A percentile compares a stretch with the other conserved stretches of the same genome.
Conservation (phyloP, 78 protist genomes). For the Guillardia theta region DNA sequence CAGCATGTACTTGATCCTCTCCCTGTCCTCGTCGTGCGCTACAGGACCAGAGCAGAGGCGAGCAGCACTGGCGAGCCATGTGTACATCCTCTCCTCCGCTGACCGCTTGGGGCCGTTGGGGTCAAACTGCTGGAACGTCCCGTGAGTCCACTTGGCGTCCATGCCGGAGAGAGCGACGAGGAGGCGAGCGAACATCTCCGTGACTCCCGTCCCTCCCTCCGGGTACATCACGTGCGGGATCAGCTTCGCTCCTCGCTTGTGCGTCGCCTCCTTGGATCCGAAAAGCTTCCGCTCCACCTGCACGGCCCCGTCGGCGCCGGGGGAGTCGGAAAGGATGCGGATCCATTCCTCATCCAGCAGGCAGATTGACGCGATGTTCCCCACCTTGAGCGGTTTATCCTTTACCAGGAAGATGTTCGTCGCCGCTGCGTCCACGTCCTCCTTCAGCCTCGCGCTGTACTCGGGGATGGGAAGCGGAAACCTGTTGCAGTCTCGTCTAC, state of each 20-base stretch:
- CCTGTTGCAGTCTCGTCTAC: background rate
- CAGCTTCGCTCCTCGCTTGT: background rate
- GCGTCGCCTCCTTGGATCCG: background rate
- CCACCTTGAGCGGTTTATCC: background rate
- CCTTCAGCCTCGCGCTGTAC: background rate
- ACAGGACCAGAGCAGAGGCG: background rate
- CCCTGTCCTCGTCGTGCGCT: background rate
- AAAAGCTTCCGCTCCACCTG: background rate
- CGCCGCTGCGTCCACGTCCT: no score
- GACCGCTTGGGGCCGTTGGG: background rate
- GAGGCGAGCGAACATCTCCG: background rate
- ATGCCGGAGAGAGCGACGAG: background rate
- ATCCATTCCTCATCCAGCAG: background rate
- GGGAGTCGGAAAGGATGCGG: background rate
- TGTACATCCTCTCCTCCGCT: background rate
- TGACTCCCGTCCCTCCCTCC: background rate
- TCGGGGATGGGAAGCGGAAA: background rate
- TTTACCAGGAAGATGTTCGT: no score
- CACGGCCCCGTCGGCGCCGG: background rate
- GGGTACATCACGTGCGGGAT: background rate
- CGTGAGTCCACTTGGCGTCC: background rate
- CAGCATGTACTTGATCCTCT: background rate
- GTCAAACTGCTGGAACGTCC: background rate
- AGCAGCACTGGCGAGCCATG: background rate
- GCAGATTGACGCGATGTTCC: background rate